Base-by-base conservation (phyloP, 2,329 filamentous ascomycete species). In the Colletotrichum viniferum region DNA sequence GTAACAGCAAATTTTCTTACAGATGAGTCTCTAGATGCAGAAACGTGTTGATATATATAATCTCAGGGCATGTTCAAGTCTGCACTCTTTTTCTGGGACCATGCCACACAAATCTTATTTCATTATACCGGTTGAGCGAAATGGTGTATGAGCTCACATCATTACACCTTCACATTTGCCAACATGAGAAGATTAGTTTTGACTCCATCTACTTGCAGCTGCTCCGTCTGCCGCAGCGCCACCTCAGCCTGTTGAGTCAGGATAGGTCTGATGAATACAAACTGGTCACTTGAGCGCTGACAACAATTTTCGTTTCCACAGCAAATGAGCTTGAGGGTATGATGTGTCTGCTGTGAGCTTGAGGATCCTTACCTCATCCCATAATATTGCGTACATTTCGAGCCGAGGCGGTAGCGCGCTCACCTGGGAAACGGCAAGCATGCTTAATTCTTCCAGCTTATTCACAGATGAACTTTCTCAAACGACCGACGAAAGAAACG, bases 401-500 rank as follows among this genome's bases (percentile, higher is more conserved):
- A 18, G 16, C 7, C 16, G 8, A 18, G 36, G 36, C 16, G 36
- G 36, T 9, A 43, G 36, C 16, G 3, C 3, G 18, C 36, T 43
- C 16, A 9, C 36, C 4, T 4, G 16, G 8, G 7, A 18, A 18
- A 43, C 36, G 16, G 3, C 8, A 18, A 18, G 36, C 14, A 38
- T 2, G 14, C 36, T 43, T 18, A 2, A 5, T 18, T 18, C 36
- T 43, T 43, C 36, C 2, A 43, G 36, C 36, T 43, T 0, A 43
- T 43, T 18, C 36, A 1, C 16, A 18, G n/a, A 18, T 4, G 9
- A 18, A 7, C 12, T 12, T 10, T 32, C 30, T 32, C 30, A 30
- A 3, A 30, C 9, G 9, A 30, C 28, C 28, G 28, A 30, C 32
- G 26, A 1, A 48, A 21, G 0, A 21, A 48, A 7, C 1, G 0